These are phyloP conservation scores for Mikania micrantha DNA, from an alignment of 129 eudicot species.

Conservation along the genomic window DNA sequence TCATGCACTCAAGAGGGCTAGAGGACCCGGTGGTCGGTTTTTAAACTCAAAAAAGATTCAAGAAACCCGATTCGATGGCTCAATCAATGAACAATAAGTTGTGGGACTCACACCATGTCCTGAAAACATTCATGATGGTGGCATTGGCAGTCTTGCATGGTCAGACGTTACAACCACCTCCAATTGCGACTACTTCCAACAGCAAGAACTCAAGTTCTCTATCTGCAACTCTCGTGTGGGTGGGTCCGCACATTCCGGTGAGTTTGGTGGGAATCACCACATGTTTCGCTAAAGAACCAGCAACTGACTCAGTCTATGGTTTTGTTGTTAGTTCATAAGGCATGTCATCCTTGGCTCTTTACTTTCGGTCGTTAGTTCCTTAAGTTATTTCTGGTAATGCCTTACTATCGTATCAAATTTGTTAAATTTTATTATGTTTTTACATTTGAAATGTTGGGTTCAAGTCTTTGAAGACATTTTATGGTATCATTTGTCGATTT, in stretches of 20 bases:
- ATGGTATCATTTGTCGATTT: too few species aligned
- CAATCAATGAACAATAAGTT: slow-evolving; percentile 18
- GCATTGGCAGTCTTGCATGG: slow-evolving; percentile 17
- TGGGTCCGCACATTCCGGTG: slow-evolving; percentile 22
- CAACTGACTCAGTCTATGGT: not conserved
- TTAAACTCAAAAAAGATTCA: slow-evolving; percentile 47
- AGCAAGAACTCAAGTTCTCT: slow-evolving; percentile 38
- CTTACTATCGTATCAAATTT: not conserved
- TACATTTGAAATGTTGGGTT: not conserved
- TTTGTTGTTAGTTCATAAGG: slow-evolving; percentile 37
- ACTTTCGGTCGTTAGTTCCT: slow-evolving; percentile 27
- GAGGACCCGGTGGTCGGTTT: slow-evolving; percentile 86
- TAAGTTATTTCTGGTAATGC: slow-evolving; percentile 13
- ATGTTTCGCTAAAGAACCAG: slow-evolving; percentile 31
- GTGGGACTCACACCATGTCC: slow-evolving; percentile 1
- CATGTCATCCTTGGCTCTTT: slow-evolving; percentile 93
- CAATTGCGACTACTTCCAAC: slow-evolving; percentile 31
- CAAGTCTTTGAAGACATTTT: not conserved
- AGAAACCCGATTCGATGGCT: slow-evolving; percentile 21
- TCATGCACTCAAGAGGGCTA: slow-evolving; percentile 71
- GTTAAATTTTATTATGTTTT: not conserved
- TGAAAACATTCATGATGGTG: slow-evolving; percentile 14
- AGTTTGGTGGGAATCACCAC: slow-evolving; percentile 33
- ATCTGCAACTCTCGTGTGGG: slow-evolving; percentile 25
- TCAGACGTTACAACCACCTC: slow-evolving; percentile 36